Evolutionary conservation across 1,284 basidiomycete genomes (phyloP), one percentile per base, ranked within the genome.

Genomic region (Ceratobasidium sp.): DNA sequence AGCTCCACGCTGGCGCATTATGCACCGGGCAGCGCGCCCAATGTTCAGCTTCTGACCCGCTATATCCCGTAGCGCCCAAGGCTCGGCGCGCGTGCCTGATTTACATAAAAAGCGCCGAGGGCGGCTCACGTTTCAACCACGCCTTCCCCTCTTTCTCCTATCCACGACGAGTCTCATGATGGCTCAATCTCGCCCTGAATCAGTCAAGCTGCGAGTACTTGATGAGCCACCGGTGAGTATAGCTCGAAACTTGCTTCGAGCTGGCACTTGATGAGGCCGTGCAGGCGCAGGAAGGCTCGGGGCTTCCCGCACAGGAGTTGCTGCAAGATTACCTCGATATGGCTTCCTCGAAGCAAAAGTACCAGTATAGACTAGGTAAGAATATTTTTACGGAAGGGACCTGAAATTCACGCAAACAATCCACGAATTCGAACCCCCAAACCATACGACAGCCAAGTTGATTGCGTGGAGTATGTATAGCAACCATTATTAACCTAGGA

Each of bases 331-430:
- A 59, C 42, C 54, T 69, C 33, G 28, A 69, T 28, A 58, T 36
- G 21, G 66, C 66, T 23, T 48, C 59, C 30, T 30, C 51, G 2
- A 21, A 54, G 53, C 66, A 69, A 23, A 69, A 69, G 21, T 69
- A 69, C 28, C 66, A 69, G 44, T 56, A 69, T 23, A 58, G 40
- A 28, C 66, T 69, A 38, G 23, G 66, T 69, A 28, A 42, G 54
- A 16, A 21, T 12, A 42, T 12, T 23, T 36, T 30, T 28, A 16
- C n/a, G n/a, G 3, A 14, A 30, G 53, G 53, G n/a, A 11, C 28
- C 6, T 12, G 36, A 38, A 4, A 6, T 23, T 2, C 30, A 30
- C 18, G 40, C 25, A 38, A 23, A 33, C 30, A 4, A 23, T 4
- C 18, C 18, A 44, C 21, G 36, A 38, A 23, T 42, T 12, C 36